Base-by-base conservation (phyloP, 1,284 basidiomycete species). In the Ceratobasidium sp. region DNA sequence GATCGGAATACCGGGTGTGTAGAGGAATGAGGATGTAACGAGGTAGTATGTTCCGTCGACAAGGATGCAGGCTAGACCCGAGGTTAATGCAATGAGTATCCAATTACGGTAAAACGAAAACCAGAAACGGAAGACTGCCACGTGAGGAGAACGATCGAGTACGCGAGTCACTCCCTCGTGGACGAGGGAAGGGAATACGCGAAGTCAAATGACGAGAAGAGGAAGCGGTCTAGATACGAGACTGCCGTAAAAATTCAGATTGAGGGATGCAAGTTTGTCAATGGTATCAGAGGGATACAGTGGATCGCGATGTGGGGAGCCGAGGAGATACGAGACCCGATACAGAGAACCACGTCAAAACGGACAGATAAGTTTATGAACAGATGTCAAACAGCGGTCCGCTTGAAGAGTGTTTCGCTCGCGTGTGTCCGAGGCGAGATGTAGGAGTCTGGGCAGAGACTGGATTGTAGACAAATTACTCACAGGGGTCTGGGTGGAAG, bases 21-120 rank as follows among this genome's bases (percentile, higher is more conserved):
- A 78, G 57, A 78, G 77, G 57, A 78, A 78, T 7, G 79, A 76
- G 6, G 79, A 75, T n/a, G 79, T 70, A 26, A 77, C 78, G 50
- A 78, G 78, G 54, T 78, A 80, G 73, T 74, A 80, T 28, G 62
- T 77, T 13, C 73, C 79, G 26, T 78, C 67, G 46, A 81, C 81
- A 73, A 50, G 80, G 68, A 54, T 79, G 77, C 44, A 79, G 77
- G 77, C 71, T 75, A 56, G n/a, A n/a, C n/a, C n/a, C n/a, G n/a
- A 66, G 3, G 44, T 23, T 10, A 52, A 40, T 52, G n/a, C 10
- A 0, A 15, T 65, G 20, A 65, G 62, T 46, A 42, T 12, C 59
- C 59, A 5, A 42, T 40, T 62, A 20, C 15, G n/a, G 59, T 10
- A 17, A 62, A 40, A 40, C 4, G 15, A 42, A 62, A 62, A 20